Evolutionary conservation across 2,329 filamentous ascomycete genomes (phyloP), one percentile per base, ranked within the genome.

Genomic region (Beauveria asiatica): DNA sequence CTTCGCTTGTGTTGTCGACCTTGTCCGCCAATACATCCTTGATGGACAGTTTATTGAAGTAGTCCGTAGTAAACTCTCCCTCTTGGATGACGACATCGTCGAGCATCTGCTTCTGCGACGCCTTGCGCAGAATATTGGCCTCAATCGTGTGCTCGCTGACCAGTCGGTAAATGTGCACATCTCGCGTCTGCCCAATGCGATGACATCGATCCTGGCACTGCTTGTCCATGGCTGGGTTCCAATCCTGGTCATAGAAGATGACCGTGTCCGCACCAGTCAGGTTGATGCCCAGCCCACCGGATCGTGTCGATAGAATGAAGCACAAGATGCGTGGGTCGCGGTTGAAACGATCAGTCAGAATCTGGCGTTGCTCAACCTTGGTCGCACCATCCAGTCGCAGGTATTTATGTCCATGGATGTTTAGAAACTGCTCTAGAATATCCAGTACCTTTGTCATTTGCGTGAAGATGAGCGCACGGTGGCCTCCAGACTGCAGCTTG

Each of bases 181-280:
- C 94, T 33, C 94, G 87, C 0, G 94, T 97, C 73, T 99, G 94
- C 1, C 94, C 94, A 66, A 99, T 99, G 65, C 94, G 90, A 75
- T 99, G 94, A 68, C 91, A 95, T 68, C 94, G 85, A 72, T 99
- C 95, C 75, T 99, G 95, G 69, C 94, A 99, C 74, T 99, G 94
- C 74, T 96, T 96, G 77, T 99, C 94, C 94, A 99, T 99, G 56
- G 95, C 94, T 0, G 94, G 94, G 68, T 99, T 99, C 95, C 95
- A 99, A 72, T 99, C 94, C 62, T 97, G 86, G 69, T 99, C 94
- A 74, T 97, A 99, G 74, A 99, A 99, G 65, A 99, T 97, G 68
- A 99, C 94, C 0, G 92, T 96, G 72, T 97, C 94, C 5, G 94
- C 94, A 53, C 94, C 94, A 0, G 93, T 97, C 48, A 99, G 80